Evolutionary conservation across 305 asterid genomes (phyloP).

Genomic region (Solanum hybrid): DNA sequence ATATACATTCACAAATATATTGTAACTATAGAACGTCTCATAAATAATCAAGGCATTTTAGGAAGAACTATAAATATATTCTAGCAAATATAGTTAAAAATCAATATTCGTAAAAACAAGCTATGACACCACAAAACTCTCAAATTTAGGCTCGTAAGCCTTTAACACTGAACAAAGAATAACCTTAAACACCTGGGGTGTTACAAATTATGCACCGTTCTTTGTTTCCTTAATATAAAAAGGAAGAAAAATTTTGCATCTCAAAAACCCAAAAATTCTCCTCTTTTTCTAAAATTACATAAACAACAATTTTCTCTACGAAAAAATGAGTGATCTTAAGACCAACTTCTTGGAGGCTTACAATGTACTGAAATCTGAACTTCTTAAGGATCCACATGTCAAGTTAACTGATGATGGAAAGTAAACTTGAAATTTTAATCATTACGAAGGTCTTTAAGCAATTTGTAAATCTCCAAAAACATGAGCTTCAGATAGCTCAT

Average conservation of each 20-base stretch:
- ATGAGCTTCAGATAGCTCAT: neutral
- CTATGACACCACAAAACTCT: neutral
- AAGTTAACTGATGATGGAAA: neutral
- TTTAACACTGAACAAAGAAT: neutral
- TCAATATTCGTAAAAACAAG: too few relatives aligned
- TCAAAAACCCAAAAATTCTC: neutral
- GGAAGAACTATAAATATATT: too few relatives aligned
- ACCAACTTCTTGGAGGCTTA: neutral
- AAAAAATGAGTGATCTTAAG: neutral
- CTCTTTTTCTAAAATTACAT: neutral
- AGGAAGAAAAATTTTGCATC: neutral
- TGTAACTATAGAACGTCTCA: too few relatives aligned
- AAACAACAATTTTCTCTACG: neutral
- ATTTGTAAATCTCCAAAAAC: neutral
- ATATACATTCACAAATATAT: too few relatives aligned
- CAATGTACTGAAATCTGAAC: neutral
- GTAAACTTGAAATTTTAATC: neutral
- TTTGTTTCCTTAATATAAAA: neutral
- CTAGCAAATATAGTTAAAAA: too few relatives aligned
- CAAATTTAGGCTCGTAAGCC: neutral
- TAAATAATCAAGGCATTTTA: too few relatives aligned
- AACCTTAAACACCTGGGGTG: neutral
- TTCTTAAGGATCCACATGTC: neutral
- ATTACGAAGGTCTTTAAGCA: neutral
- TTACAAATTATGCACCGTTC: too few relatives aligned